These are phyloP conservation scores for Fistulifera pelliculosa DNA, from an alignment of 108 stramenopile species.

Conservation along the genomic window DNA sequence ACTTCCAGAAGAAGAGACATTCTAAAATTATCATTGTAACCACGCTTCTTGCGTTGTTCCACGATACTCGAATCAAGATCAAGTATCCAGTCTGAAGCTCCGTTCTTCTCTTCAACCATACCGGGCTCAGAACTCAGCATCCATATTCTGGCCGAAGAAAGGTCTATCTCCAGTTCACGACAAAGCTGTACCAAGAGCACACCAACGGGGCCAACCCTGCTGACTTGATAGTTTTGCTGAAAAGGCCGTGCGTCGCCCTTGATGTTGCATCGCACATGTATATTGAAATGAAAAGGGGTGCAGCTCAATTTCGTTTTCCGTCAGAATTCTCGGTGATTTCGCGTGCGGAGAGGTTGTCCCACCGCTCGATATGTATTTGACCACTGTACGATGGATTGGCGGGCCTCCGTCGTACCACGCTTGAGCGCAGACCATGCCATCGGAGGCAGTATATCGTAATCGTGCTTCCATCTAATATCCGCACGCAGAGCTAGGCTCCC, in stretches of 20 bases:
- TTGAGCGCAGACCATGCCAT: slow-evolving; percentile 74
- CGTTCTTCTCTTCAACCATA: slow-evolving; percentile 11
- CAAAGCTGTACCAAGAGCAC: slow-evolving; percentile 58
- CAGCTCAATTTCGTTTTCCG: slow-evolving; percentile 77
- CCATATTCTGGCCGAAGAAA: slow-evolving; percentile 62
- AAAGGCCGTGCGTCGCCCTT: slow-evolving; percentile 77
- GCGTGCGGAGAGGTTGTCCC: slow-evolving; percentile 17
- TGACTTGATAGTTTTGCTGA: slow-evolving; percentile 71
- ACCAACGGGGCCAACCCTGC: slow-evolving; percentile 56
- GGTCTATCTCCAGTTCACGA: slow-evolving; percentile 62
- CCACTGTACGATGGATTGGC: slow-evolving; percentile 71
- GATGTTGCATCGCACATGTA: slow-evolving; percentile 69
- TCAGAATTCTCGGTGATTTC: slow-evolving; percentile 18
- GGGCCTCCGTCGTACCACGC: slow-evolving; percentile 92
- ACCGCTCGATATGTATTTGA: slow-evolving; percentile 36
- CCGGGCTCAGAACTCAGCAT: slow-evolving; percentile 31
- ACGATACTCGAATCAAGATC: slow-evolving; percentile 58
- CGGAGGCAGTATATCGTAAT: slow-evolving; percentile 80
- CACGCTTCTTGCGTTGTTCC: slow-evolving; percentile 45
- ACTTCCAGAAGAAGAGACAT: slow-evolving; percentile 68
- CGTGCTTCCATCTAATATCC: slow-evolving; percentile 63
- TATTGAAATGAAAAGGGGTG: slow-evolving; percentile 81
- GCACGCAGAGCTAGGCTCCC: slow-evolving; percentile 62
- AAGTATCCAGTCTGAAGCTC: slow-evolving; percentile 37
- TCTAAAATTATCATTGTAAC: background rate